Conservation (phyloP, 352 stramenopile species). For the Pythium sp. region DNA sequence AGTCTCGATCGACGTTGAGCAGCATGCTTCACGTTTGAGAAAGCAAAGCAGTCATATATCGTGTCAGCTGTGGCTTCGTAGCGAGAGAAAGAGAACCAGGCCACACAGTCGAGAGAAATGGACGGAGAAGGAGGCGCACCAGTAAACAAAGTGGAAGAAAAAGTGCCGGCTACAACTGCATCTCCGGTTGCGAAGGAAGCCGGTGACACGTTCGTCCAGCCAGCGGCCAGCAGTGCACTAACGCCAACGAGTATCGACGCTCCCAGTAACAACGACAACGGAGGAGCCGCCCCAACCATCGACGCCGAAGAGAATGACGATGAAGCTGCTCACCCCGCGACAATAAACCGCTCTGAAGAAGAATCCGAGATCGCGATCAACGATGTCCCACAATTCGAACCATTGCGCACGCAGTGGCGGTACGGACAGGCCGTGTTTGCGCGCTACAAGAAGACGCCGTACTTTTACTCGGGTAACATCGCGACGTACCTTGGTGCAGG, state of each 20-base stretch:
- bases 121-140: not conserved
- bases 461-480: conserved; percentile 78
- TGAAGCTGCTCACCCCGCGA: not conserved
- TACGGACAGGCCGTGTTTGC: conserved; percentile 65
- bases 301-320: not conserved
- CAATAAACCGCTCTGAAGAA: not conserved
- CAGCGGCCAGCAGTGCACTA: not conserved
- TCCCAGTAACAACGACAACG: conserved; percentile 7
- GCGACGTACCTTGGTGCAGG: conserved; percentile 64
- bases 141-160: not conserved
- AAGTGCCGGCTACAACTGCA: not conserved
- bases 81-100: not conserved
- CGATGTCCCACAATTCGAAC: conserved; percentile 38
- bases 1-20: not conserved
- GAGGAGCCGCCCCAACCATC: not conserved
- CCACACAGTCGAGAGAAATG: not conserved
- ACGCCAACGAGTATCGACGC: not conserved
- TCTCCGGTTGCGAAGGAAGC: not conserved
- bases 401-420: conserved; percentile 51
- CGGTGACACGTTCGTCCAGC: not conserved
- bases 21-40: conserved; percentile 5
- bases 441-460: conserved; percentile 69
- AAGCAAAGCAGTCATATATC: not conserved
- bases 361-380: not conserved
- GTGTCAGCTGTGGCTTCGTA: not conserved